These are phyloP conservation scores for Earliella scabrosa DNA, from an alignment of 1,284 basidiomycete species.

Conservation along the genomic window DNA sequence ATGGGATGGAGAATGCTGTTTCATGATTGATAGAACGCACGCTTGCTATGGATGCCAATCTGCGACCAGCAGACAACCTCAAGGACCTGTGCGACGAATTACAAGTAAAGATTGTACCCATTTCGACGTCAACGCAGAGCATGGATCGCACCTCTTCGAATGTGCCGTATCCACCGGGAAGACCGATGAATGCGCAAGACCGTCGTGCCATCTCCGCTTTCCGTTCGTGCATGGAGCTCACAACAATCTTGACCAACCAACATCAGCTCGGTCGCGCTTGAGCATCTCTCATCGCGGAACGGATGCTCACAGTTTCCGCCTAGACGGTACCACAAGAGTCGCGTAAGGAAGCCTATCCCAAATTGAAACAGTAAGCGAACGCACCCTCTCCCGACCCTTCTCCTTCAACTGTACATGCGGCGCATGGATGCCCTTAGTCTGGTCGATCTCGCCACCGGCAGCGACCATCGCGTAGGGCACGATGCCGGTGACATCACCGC, in stretches of 20 bases:
- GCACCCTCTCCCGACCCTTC: constrained; percentile 48
- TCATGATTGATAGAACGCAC: constrained; percentile 44
- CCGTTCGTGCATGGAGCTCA: constrained; percentile 90
- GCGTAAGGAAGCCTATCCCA: too few relatives aligned
- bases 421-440: constrained; percentile 33
- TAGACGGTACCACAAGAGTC: too few relatives aligned
- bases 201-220: constrained; percentile 88
- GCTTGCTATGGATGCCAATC: constrained; percentile 87
- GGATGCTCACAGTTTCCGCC: constrained; percentile 53
- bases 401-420: constrained; percentile 42
- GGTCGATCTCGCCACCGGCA: constrained; percentile 65
- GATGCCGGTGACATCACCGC: constrained; percentile 83
- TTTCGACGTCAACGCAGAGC: not conserved
- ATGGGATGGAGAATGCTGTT: not conserved
- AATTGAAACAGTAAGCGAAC: too few relatives aligned
- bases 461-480: constrained; percentile 78
- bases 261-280: not conserved
- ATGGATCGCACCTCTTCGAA: constrained; percentile 80
- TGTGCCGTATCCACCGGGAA: constrained; percentile 92
- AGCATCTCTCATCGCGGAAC: not conserved
- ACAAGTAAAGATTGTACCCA: not conserved
- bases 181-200: constrained; percentile 79
- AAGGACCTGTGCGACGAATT: constrained; percentile 56
- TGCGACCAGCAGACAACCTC: constrained; percentile 94
- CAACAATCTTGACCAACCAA: constrained; percentile 58